Conservation (phyloP, 2,329 filamentous ascomycete genomes). For the Trichoderma citrinoviride region DNA sequence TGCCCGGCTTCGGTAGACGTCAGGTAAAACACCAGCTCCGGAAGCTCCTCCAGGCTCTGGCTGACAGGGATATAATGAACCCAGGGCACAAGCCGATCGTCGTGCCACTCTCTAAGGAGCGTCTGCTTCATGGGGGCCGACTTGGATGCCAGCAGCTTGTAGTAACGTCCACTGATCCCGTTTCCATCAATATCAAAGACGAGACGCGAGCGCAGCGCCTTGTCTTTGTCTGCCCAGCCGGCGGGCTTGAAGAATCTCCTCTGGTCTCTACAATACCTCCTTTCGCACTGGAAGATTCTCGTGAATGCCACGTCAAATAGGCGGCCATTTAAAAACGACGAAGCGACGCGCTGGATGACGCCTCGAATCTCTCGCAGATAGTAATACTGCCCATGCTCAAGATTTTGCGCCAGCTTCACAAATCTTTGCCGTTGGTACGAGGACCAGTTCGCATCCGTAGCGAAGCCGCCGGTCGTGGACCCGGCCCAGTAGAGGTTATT, state of each 20-base stretch:
- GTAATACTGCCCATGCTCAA: constrained; percentile 26
- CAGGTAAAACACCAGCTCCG: constrained; percentile 50
- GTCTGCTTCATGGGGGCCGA: constrained; percentile 52
- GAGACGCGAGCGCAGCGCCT: constrained; percentile 40
- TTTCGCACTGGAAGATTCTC: constrained; percentile 45
- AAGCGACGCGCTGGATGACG: constrained; percentile 24
- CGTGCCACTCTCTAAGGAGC: constrained; percentile 56
- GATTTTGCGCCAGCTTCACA: constrained; percentile 38
- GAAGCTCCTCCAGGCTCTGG: constrained; percentile 48
- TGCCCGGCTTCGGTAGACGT: constrained; percentile 46
- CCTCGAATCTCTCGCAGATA: constrained; percentile 35
- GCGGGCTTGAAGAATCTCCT: constrained; percentile 32
- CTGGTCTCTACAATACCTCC: constrained; percentile 38
- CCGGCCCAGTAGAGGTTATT: constrained; percentile 58
- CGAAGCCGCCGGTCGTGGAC: constrained; percentile 51
- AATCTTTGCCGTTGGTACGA: constrained; percentile 49
- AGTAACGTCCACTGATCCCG: constrained; percentile 53
- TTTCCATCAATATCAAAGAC: constrained; percentile 57
- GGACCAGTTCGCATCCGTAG: constrained; percentile 37
- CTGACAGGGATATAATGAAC: constrained; percentile 56
- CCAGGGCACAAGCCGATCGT: constrained; percentile 55
- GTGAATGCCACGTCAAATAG: constrained; percentile 48
- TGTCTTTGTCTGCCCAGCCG: constrained; percentile 35
- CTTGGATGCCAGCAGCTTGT: constrained; percentile 48
- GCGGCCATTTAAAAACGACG: constrained; percentile 37